Evolutionary conservation across 208 protist species (phyloP), one percentile per base, ranked within the genome.

Genomic region (Trypanosoma boissoni): DNA sequence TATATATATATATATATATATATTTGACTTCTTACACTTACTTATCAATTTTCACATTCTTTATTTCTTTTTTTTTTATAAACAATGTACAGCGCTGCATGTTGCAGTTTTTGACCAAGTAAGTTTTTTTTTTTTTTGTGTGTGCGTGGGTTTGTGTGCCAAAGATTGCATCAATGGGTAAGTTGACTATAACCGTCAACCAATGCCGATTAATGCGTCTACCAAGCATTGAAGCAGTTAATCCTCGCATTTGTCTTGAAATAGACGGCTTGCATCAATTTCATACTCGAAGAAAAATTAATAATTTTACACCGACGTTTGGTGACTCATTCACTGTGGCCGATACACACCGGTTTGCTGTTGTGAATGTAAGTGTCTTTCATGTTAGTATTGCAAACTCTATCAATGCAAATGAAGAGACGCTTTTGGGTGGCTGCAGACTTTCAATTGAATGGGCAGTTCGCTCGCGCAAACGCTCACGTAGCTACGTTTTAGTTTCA

Each of bases 181-280:
- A 80, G 51, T 58, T 94, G 0, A 67, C 32, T 18, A 74, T 94
- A 26, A 79, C 64, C 3, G 74, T 94, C 5, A 69, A 86, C 41
- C 46, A 48, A 6, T 84, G 81, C 44, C 34, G 76, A 12, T 48
- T 94, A 12, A 64, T 53, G 60, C 64, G 43, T 37, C 61, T 64
- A 14, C 68, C 69, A 29, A 62, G 61, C n/a, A 61, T 60, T 21
- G 55, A 63, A 31, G 61, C 45, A 12, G 32, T 90, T 21, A 82
- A 72, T 50, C 77, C 72, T 0, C 69, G 84, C 26, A 76, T 91
- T 37, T 45, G 63, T 51, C 39, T 91, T 18, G 62, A 72, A 16
- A 84, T 94, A 3, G 88, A 91, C 61, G 62, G 74, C 24, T 76
- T 77, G 9, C 90, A 88, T 42, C 68, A 75, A 34, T 94, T 94